Evolutionary conservation across 1,139 yeast genomes (phyloP), one percentile per base, ranked within the genome.

Genomic region (Pichia sp.): DNA sequence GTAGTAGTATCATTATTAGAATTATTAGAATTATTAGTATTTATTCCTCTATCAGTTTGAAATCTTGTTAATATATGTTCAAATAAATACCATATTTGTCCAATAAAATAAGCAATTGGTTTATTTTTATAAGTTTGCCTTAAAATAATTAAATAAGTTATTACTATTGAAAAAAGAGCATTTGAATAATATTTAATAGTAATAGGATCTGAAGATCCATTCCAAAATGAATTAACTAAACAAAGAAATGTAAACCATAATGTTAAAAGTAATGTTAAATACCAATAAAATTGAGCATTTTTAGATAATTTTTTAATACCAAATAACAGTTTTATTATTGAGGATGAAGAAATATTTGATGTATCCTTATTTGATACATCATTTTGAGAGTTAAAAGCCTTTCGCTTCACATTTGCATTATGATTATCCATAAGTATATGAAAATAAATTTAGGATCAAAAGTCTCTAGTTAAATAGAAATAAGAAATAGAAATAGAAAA

Each of bases 201-300:
- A 7, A 50, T 55, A 2, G 64, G 53, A 4, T 62, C 53, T 25
- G 64, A 57, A 2, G 56, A 47, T 3, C 61, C 59, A 26, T 47
- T 42, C 57, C 73, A 67, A 42, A 74, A 65, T 7, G 74, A 68
- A 26, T 62, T 61, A 30, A 72, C 32, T 3, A 66, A 51, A 48
- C 67, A 66, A 7, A 68, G 44, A 2, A 62, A 44, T 55, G 73
- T 73, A 54, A 66, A 71, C 29, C 66, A 48, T 3, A 75, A 55
- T 6, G 73, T 73, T 29, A 65, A 58, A 7, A 72, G 67, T 59
- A 76, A 79, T 11, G 79, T 78, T 42, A 75, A 50, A 53, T 71
- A 77, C 82, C 82, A 77, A 56, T 74, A 75, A 57, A 77, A 75
- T 57, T 77, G 80, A 37, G 73, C 73, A 1, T 76, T 69, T 48